Conservation (phyloP, 1,284 basidiomycete genomes). For the Erythrobasidium hasegawianum region DNA sequence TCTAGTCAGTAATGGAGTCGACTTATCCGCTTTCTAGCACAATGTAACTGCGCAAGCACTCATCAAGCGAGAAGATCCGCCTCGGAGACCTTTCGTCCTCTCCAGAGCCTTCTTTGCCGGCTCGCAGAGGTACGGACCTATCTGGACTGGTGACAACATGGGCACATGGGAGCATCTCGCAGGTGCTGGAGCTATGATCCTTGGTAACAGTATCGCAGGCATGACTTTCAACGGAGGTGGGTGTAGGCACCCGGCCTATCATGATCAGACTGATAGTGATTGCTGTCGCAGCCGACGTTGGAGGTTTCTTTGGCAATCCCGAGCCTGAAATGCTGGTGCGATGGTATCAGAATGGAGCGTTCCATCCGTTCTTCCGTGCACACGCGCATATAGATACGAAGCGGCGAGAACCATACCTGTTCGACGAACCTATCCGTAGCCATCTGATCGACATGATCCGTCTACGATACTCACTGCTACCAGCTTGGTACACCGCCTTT, state of each 20-base stretch:
- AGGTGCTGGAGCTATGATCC: conserved; percentile 88
- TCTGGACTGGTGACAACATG: conserved; percentile 98
- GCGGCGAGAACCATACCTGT: conserved; percentile 89
- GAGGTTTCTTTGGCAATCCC: conserved; percentile 98
- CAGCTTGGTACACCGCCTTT: conserved; percentile 97
- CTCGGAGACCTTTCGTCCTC: conserved; percentile 86
- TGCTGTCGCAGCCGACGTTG: conserved; percentile 73
- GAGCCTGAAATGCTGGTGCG: conserved; percentile 87
- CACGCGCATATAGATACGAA: conserved; percentile 87
- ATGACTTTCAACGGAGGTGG: conserved; percentile 87
- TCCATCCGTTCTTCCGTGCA: conserved; percentile 96
- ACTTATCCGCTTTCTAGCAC: conserved; percentile 55
- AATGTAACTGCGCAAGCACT: conserved; percentile 84
- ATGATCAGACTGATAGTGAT: not conserved
- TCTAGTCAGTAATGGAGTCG: not conserved
- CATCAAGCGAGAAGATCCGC: conserved; percentile 66
- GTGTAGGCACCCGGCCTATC: conserved; percentile 44
- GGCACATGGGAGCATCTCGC: conserved; percentile 97
- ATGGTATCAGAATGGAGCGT: conserved; percentile 95
- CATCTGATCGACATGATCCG: conserved; percentile 75
- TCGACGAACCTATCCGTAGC: conserved; percentile 80
- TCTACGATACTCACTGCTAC: conserved; percentile 80
- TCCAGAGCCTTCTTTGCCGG: conserved; percentile 93
- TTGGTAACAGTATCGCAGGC: conserved; percentile 86
- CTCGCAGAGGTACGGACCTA: conserved; percentile 89